Percentiles rank a stretch among this genome's conserved stretches.
These are phyloP conservation scores for Tanozyma kutaoensis DNA, from an alignment of 805 yeast genomes.

Conservation along the genomic window DNA sequence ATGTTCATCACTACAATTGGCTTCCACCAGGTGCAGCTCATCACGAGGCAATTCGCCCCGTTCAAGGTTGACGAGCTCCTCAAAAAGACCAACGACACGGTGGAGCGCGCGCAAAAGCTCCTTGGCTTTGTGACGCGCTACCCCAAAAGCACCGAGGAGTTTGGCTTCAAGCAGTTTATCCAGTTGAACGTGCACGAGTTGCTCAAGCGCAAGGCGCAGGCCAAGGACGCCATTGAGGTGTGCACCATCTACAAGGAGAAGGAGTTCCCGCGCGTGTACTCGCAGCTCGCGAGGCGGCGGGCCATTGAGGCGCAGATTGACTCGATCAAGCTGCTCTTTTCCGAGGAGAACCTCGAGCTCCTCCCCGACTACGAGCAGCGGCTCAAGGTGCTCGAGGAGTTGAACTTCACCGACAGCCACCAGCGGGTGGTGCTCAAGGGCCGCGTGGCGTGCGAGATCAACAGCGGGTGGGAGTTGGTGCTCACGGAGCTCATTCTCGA, in stretches of 20 bases:
- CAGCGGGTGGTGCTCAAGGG: slow-evolving; percentile 81
- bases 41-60: too few relatives aligned
- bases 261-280: slow-evolving; percentile 30
- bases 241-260: slow-evolving; percentile 3
- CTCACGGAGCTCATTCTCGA: slow-evolving; percentile 83
- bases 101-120: slow-evolving; percentile 13
- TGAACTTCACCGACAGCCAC: slow-evolving; percentile 68
- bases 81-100: slow-evolving; percentile 20
- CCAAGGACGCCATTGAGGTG: too few relatives aligned
- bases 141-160: too few relatives aligned
- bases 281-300: slow-evolving; percentile 31
- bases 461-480: slow-evolving; percentile 82
- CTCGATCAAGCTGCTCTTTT: slow-evolving; percentile 44
- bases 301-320: slow-evolving; percentile 37
- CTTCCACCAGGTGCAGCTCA: too few relatives aligned
- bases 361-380: slow-evolving; percentile 92
- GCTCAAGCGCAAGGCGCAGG: too few relatives aligned
- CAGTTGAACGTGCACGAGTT: too few relatives aligned
- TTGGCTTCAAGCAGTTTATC: too few relatives aligned
- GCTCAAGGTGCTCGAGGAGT: slow-evolving; percentile 57
- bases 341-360: slow-evolving; percentile 80
- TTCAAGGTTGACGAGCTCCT: slow-evolving; percentile 22
- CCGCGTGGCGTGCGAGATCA: slow-evolving; percentile 84
- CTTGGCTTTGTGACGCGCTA: slow-evolving; percentile 21
- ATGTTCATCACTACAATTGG: slow-evolving; percentile 19